phyloP scores from a whole-genome alignment of 441 rosid species.

The Syzygium syzygioides region DNA sequence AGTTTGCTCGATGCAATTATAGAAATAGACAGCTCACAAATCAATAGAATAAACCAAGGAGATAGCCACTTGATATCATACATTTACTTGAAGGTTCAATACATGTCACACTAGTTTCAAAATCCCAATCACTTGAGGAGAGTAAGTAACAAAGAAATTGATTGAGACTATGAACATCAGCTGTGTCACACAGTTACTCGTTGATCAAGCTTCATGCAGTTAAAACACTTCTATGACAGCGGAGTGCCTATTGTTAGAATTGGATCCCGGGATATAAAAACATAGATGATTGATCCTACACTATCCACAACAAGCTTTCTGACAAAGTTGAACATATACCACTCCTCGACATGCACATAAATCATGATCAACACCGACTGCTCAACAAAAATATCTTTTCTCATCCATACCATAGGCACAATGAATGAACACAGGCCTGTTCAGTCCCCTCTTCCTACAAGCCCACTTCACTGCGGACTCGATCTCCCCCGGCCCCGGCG shows the following conservation, averaged over 20 bases:
- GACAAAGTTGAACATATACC: neutral
- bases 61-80: neutral
- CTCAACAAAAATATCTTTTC: neutral
- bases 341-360: neutral
- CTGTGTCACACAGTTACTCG: neutral
- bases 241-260: neutral
- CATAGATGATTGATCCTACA: neutral
- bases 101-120: neutral
- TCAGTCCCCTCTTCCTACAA: constrained; percentile 51
- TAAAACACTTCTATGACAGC: neutral
- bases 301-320: neutral
- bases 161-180: neutral
- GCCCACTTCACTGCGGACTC: constrained; percentile 82
- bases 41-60: neutral
- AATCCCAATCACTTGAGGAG: neutral
- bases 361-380: neutral
- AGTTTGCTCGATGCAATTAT: neutral
- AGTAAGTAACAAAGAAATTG: neutral
- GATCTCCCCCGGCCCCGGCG: constrained; percentile 59
- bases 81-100: neutral
- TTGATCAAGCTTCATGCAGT: neutral
- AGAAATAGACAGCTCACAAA: neutral
- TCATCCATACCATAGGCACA: constrained; percentile 58
- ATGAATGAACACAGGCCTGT: constrained; percentile 49
- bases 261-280: neutral